Evolutionary conservation across 1,284 basidiomycete species (phyloP).

Genomic region (Marasmius fiardii): DNA sequence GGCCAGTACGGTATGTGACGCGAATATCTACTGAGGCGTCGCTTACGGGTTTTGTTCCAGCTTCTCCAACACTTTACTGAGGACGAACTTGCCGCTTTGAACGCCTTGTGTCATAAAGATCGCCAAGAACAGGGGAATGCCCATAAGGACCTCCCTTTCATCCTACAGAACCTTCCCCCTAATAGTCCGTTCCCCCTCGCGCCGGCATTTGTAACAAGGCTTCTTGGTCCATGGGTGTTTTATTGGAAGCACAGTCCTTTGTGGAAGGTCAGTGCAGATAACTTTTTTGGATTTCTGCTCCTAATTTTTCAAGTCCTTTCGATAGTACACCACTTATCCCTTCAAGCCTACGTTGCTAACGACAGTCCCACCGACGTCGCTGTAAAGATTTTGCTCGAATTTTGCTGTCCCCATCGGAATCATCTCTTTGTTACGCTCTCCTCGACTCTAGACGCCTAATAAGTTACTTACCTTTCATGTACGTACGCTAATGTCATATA

Average conservation of each 20-base stretch:
- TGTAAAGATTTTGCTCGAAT: no score
- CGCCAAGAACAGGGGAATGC: slow-evolving; percentile 13
- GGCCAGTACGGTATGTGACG: slow-evolving; percentile 2
- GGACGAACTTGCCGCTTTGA: slow-evolving; percentile 14
- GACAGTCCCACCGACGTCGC: slow-evolving; percentile 1
- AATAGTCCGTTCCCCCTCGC: slow-evolving; percentile 18
- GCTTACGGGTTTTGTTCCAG: slow-evolving; percentile 5
- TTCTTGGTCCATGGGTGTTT: slow-evolving; percentile 15
- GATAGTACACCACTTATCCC: slow-evolving; percentile 16
- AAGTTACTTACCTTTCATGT: no score
- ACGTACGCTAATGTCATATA: no score
- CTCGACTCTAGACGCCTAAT: no score
- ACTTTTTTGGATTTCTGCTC: not conserved
- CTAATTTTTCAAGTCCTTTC: not conserved
- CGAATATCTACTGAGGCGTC: not conserved
- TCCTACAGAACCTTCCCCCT: slow-evolving; percentile 18
- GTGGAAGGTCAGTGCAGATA: slow-evolving; percentile 16
- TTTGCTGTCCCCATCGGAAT: no score
- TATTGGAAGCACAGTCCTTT: slow-evolving; percentile 17
- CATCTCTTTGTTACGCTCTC: no score
- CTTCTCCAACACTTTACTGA: slow-evolving; percentile 16
- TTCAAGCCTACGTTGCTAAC: slow-evolving; percentile 11
- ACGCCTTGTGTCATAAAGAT: slow-evolving; percentile 12
- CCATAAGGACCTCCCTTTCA: slow-evolving; percentile 14
- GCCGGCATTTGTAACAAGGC: slow-evolving; percentile 17